Evolutionary conservation across 1,284 basidiomycete species (phyloP).

Genomic region (Phenoliferia sp.): DNA sequence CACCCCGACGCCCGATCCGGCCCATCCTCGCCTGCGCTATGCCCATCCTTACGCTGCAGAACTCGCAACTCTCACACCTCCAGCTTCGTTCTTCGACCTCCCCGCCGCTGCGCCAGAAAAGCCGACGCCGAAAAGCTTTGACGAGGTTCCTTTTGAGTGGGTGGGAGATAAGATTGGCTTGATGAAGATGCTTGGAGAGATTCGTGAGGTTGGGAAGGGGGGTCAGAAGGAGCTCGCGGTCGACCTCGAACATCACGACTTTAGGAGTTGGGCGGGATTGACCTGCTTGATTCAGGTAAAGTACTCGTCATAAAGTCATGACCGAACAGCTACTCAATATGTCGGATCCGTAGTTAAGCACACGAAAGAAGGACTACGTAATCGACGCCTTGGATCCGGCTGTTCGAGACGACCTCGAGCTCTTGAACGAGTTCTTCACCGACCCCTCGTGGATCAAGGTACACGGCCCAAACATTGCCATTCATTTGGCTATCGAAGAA

Average conservation of each 20-base stretch:
- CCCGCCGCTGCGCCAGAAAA: neutral
- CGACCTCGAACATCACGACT: constrained; percentile 89
- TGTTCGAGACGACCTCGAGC: constrained; percentile 70
- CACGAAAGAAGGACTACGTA: constrained; percentile 76
- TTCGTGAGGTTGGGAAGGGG: constrained; percentile 51
- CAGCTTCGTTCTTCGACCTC: constrained; percentile 42
- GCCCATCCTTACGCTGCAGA: constrained; percentile 30
- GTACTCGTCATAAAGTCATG: neutral
- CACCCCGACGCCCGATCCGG: constrained; percentile 8
- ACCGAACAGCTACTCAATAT: neutral
- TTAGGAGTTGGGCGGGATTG: constrained; percentile 78
- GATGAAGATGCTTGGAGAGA: constrained; percentile 57
- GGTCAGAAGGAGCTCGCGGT: constrained; percentile 75
- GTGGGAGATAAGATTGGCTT: constrained; percentile 60
- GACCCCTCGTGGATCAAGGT: constrained; percentile 82
- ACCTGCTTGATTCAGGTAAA: constrained; percentile 79
- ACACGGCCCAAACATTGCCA: too few relatives aligned
- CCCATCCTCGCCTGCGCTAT: constrained; percentile 22
- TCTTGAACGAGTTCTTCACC: constrained; percentile 62
- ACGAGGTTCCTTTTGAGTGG: constrained; percentile 67
- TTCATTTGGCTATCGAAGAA: too few relatives aligned
- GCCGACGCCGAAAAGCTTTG: constrained; percentile 50
- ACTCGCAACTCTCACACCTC: constrained; percentile 19
- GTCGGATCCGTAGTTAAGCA: constrained; percentile 61
- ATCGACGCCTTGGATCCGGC: constrained; percentile 65